Evolutionary conservation across 1,284 basidiomycete genomes (phyloP), one percentile per base, ranked within the genome.

Genomic region (Neolentinus lepideus): DNA sequence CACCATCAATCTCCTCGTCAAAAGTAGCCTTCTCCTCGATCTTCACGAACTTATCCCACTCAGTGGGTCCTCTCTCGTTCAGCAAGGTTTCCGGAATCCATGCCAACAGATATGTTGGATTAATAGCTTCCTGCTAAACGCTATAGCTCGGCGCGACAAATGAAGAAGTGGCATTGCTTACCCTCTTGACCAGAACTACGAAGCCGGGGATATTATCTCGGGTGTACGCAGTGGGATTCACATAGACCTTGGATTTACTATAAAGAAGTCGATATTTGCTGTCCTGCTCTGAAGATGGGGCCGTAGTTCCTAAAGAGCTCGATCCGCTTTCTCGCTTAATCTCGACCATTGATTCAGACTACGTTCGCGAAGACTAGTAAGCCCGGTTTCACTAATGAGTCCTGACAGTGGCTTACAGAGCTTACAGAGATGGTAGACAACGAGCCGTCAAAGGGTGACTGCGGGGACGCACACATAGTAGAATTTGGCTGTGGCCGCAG

Each of bases 141-240:
- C 46, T 53, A 60, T 51, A 50, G 51, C 58, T 56, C 58, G 4
- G 4, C 19, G 33, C 58, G 60, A 53, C 59, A 57, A 47, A 35
- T 52, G 35, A 55, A 52, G 33, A 54, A 21, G 38, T 45, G 51
- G 48, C 55, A 19, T 51, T 51, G 75, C 83, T 56, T 63, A 87
- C 89, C 68, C 83, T 79, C 72, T 89, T 92, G 14, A 97, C 93
- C 57, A 98, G 78, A 12, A 88, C 85, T 4, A 94, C 83, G 68
- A 95, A 97, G 2, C 96, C 96, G 2, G 93, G 84, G 27, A 98
- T 90, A 69, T 98, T 97, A 71, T 98, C 95, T 63, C 88, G 81
- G 2, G 88, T 79, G 67, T 94, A 95, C 1, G 90, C 85, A 0
- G 94, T 96, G 0, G 96, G 95, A 65, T 98, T 94, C 48, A 97